phyloP scores from a whole-genome alignment of 2,329 filamentous ascomycete species.

The Stagonosporopsis cucurbitacearum region DNA sequence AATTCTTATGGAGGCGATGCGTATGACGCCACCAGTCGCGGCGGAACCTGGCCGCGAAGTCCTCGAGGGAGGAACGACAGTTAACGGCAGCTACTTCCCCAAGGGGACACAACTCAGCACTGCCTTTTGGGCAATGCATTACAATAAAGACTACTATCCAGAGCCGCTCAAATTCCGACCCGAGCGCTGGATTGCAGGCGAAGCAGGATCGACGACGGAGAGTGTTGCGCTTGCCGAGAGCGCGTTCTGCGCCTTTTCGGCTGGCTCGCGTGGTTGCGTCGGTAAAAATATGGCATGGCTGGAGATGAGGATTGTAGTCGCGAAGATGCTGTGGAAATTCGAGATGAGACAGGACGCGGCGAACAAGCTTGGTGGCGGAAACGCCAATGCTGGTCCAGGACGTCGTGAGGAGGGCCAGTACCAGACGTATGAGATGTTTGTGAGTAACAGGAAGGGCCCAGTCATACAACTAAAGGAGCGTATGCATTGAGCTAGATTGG shows the following conservation, averaged over 20 bases:
- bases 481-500: neutral
- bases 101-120: slow-evolving; percentile 28
- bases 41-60: slow-evolving; percentile 26
- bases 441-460: slow-evolving; percentile 43
- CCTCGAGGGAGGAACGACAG: slow-evolving; percentile 23
- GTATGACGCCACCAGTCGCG: slow-evolving; percentile 21
- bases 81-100: slow-evolving; percentile 26
- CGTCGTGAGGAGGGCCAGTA: slow-evolving; percentile 32
- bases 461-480: slow-evolving; percentile 35
- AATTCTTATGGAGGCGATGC: slow-evolving; percentile 24
- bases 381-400: slow-evolving; percentile 21
- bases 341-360: slow-evolving; percentile 31
- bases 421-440: slow-evolving; percentile 38
- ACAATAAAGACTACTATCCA: slow-evolving; percentile 27
- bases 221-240: slow-evolving; percentile 22
- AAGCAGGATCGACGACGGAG: slow-evolving; percentile 15
- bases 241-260: slow-evolving; percentile 30
- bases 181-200: slow-evolving; percentile 28
- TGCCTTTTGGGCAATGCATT: slow-evolving; percentile 25
- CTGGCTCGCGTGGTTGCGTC: slow-evolving; percentile 34
- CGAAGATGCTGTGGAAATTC: slow-evolving; percentile 34
- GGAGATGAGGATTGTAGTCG: slow-evolving; percentile 35
- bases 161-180: slow-evolving; percentile 25
- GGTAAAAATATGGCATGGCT: slow-evolving; percentile 39
- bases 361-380: slow-evolving; percentile 34